Evolutionary conservation across 768 basidiomycete species (phyloP), one percentile per base, ranked within the genome.

Genomic region (Hericium rajendrae): DNA sequence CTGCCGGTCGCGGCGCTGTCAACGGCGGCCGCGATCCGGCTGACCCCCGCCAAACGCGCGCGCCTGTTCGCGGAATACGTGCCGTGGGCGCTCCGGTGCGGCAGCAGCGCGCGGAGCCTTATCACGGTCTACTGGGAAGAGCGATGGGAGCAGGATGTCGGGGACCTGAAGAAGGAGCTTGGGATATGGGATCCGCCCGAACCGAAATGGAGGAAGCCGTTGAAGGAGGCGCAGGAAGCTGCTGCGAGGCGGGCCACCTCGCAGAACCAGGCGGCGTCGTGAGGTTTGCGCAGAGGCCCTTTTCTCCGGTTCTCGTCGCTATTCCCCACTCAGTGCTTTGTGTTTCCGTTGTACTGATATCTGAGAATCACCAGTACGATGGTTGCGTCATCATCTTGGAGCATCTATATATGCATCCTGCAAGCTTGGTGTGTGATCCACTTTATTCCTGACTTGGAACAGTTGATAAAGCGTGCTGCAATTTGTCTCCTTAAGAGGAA

Each of bases 61-160:
- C 51, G 75, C 69, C 63, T 85, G 62, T 83, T 88, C 69, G 73
- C 76, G 11, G 92, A 97, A 68, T 97, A 89, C 69, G 82, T 94
- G 9, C 88, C 92, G 0, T 98, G 95, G 95, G 94, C 94, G 12
- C 70, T 97, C 59, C 82, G 82, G 62, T 91, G 87, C 58, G 97
- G 94, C 1, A 78, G 83, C 26, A 80, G 75, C 59, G 82, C 88
- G 1, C 77, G 75, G 64, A 88, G 85, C 66, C 70, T 98, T 59
- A 88, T 97, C 54, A 87, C 87, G 1, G 86, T 98, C 1, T 94
- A 94, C 66, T 98, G 97, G 95, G 97, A 98, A 71, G 79, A 92
- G 70, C 74, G 94, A 54, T 98, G 94, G 95, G 82, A 82, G 53
- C 84, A 91, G 70, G 78, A 88, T 59, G 70, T 95, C 1, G 83